phyloP scores from a whole-genome alignment of 129 eudicot species.

The Logfia minima region DNA sequence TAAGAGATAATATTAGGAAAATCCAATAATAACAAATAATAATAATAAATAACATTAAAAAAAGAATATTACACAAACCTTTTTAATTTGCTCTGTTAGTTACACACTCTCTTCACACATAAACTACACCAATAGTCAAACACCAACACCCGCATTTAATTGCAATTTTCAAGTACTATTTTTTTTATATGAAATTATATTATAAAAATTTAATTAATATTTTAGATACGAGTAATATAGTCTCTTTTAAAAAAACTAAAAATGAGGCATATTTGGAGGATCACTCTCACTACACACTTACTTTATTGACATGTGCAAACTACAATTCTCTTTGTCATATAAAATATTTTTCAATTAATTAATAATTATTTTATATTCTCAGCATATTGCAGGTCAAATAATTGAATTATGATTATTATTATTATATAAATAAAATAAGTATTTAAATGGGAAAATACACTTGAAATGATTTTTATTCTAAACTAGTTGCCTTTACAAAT shows the following conservation, averaged over 20 bases:
- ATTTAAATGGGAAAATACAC: not conserved
- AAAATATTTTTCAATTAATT: not conserved
- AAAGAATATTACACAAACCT: too few species aligned
- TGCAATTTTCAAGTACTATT: too few species aligned
- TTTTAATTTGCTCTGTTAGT: too few species aligned
- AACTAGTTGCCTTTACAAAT: not conserved
- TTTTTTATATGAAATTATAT: not conserved
- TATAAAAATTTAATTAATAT: not conserved
- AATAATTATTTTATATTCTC: not conserved
- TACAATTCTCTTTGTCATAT: constrained; percentile 7
- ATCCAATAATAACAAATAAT: too few species aligned
- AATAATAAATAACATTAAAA: too few species aligned
- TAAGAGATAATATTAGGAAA: too few species aligned
- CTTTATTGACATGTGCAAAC: constrained; percentile 30
- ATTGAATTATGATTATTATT: too few species aligned
- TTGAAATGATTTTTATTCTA: not conserved
- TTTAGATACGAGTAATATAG: not conserved
- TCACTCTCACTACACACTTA: constrained; percentile 16
- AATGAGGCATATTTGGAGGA: constrained; percentile 23
- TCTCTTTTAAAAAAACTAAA: not conserved
- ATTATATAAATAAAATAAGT: not conserved
- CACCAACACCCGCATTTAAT: too few species aligned
- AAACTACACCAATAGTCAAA: too few species aligned
- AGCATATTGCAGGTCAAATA: constrained; percentile 18
- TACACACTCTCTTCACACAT: too few species aligned